Conservation (phyloP, 73 alveolate species). For the Paramecium octaurelia region DNA sequence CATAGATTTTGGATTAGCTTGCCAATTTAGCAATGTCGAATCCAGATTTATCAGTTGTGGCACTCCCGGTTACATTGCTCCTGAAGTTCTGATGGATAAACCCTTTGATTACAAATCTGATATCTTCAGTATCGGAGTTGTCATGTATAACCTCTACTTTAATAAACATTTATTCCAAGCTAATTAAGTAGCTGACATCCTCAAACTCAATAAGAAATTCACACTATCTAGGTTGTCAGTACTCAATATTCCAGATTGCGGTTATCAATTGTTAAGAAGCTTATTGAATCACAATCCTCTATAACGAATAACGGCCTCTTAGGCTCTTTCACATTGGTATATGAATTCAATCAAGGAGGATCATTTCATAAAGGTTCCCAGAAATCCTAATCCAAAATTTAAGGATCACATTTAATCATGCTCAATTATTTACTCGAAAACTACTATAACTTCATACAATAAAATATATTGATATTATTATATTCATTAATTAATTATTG, state of each 20-base stretch:
- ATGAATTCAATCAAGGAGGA: neutral
- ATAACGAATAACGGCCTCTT: neutral
- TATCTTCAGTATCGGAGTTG: neutral
- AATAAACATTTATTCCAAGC: neutral
- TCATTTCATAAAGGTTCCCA: neutral
- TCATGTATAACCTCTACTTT: neutral
- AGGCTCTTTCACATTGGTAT: neutral
- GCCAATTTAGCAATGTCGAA: neutral
- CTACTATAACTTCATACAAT: neutral
- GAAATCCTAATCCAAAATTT: neutral
- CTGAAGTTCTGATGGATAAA: neutral
- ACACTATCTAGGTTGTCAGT: neutral
- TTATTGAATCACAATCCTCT: neutral
- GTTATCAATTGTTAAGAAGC: neutral
- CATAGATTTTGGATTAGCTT: constrained; percentile 32
- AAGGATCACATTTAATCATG: neutral
- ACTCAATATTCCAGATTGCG: neutral
- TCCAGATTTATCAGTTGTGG: neutral
- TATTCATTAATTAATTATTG: neutral
- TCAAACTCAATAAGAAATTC: neutral
- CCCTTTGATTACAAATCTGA: neutral
- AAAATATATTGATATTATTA: neutral
- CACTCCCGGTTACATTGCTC: constrained; percentile 30
- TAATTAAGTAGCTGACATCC: neutral
- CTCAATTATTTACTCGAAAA: neutral